These are phyloP conservation scores for Strobilomyces confusus DNA, from an alignment of 768 basidiomycete species.

Conservation along the genomic window DNA sequence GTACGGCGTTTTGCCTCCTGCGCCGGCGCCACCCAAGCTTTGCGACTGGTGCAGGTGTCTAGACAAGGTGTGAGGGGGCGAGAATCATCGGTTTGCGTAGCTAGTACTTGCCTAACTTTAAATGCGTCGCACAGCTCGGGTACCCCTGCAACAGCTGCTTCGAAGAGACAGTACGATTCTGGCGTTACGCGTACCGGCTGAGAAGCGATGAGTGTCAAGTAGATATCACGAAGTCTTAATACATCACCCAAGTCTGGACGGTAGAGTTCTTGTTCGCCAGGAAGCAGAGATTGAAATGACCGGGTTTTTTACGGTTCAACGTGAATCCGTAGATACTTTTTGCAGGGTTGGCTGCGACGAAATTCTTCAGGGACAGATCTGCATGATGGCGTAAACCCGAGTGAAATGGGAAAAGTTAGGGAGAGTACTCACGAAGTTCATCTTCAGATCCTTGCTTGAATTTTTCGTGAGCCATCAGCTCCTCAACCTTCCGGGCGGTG, in stretches of 20 bases:
- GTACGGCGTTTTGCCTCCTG: conserved; percentile 78
- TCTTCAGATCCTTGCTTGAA: conserved; percentile 87
- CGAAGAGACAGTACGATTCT: conserved; percentile 86
- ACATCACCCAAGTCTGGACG: conserved; percentile 83
- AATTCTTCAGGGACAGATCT: conserved; percentile 89
- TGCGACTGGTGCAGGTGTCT: conserved; percentile 79
- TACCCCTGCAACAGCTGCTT: conserved; percentile 86
- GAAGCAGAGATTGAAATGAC: conserved; percentile 93
- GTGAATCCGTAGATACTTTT: conserved; percentile 96
- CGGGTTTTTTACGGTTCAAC: conserved; percentile 82
- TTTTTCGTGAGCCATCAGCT: conserved; percentile 93
- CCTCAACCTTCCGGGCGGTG: conserved; percentile 89
- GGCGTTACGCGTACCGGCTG: conserved; percentile 86
- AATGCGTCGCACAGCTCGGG: conserved; percentile 95
- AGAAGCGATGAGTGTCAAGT: conserved; percentile 2
- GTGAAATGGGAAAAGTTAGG: not conserved
- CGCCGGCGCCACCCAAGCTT: conserved; percentile 48
- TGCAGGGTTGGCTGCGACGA: conserved; percentile 87
- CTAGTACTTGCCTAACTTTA: conserved; percentile 66
- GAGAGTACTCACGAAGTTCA: conserved; percentile 73
- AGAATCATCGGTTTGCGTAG: not conserved
- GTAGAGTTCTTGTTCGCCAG: conserved; percentile 85
- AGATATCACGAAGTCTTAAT: not conserved
- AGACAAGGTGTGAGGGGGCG: conserved; percentile 8
- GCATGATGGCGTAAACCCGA: not conserved